phyloP scores from a whole-genome alignment of 2,329 filamentous ascomycete genomes.

The Tolypocladium amazonense region DNA sequence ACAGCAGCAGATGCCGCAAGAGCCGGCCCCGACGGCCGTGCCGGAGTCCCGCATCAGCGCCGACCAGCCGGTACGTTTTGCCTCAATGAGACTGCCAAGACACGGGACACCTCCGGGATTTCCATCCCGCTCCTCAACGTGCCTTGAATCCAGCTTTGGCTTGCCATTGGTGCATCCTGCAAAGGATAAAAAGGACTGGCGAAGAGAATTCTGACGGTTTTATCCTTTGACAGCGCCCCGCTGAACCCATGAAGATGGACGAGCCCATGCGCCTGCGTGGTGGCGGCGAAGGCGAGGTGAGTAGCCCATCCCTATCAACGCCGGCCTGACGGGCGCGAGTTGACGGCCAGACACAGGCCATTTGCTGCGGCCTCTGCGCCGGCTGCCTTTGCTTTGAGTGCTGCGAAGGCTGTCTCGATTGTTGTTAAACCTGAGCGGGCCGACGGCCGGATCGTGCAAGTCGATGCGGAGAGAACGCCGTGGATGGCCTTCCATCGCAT shows the following conservation, averaged over 20 bases:
- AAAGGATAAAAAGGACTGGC: background rate
- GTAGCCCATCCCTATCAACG: background rate
- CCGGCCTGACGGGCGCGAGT: background rate
- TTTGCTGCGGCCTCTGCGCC: constrained; percentile 29
- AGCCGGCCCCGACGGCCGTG: constrained; percentile 19
- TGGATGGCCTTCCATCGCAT: background rate
- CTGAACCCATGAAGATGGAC: constrained; percentile 21
- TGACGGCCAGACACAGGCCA: constrained; percentile 14
- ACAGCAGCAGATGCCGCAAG: constrained; percentile 18
- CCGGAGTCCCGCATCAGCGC: constrained; percentile 14
- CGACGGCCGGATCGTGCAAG: background rate
- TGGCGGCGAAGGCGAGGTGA: constrained; percentile 25
- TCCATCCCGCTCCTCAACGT: too few relatives aligned
- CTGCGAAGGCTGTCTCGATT: constrained; percentile 24
- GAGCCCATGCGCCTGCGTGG: constrained; percentile 20
- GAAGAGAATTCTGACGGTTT: background rate
- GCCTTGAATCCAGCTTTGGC: too few relatives aligned
- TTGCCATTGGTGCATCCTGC: background rate
- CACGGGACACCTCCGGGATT: too few relatives aligned
- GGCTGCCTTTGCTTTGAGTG: constrained; percentile 30
- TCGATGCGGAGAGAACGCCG: background rate
- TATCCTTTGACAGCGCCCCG: constrained; percentile 14
- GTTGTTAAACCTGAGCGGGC: constrained; percentile 4
- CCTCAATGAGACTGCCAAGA: background rate
- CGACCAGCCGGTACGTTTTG: constrained; percentile 22